phyloP scores from a whole-genome alignment of 106 monocot species.

The Dioscorea alata region DNA sequence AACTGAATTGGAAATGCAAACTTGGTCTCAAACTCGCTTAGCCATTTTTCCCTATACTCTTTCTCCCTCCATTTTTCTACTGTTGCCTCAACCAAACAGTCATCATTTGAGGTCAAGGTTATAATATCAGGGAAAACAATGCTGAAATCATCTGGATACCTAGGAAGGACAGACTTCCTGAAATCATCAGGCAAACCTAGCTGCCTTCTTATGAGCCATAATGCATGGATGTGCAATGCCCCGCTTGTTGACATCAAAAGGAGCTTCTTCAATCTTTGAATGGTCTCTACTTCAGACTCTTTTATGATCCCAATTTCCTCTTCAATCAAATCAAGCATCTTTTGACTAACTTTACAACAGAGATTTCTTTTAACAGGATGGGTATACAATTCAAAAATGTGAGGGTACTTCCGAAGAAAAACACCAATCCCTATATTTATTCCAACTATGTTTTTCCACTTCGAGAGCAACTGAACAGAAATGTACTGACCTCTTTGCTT shows the following conservation, averaged over 20 bases:
- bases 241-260: conserved; percentile 57
- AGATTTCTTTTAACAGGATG: conserved; percentile 38
- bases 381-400: conserved; percentile 49
- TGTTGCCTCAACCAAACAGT: conserved; percentile 25
- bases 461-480: conserved; percentile 57
- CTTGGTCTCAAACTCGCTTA: conserved; percentile 70
- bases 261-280: conserved; percentile 57
- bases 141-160: conserved; percentile 28
- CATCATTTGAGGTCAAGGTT: conserved; percentile 27
- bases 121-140: conserved; percentile 39
- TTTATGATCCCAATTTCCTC: conserved; percentile 32
- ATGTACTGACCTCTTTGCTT: conserved; percentile 30
- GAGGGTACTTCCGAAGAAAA: conserved; percentile 63
- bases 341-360: conserved; percentile 31
- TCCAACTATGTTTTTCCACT: conserved; percentile 39
- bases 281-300: conserved; percentile 14
- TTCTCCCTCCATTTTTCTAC: conserved; percentile 76
- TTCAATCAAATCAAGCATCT: conserved; percentile 42
- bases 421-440: conserved; percentile 42
- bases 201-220: conserved; percentile 82
- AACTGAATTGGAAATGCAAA: conserved; percentile 72
- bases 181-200: conserved; percentile 65
- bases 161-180: conserved; percentile 33
- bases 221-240: conserved; percentile 39
- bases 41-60: conserved; percentile 72